Base-by-base conservation (phyloP, 2,329 filamentous ascomycete species). In the Pyrenophora seminiperda region DNA sequence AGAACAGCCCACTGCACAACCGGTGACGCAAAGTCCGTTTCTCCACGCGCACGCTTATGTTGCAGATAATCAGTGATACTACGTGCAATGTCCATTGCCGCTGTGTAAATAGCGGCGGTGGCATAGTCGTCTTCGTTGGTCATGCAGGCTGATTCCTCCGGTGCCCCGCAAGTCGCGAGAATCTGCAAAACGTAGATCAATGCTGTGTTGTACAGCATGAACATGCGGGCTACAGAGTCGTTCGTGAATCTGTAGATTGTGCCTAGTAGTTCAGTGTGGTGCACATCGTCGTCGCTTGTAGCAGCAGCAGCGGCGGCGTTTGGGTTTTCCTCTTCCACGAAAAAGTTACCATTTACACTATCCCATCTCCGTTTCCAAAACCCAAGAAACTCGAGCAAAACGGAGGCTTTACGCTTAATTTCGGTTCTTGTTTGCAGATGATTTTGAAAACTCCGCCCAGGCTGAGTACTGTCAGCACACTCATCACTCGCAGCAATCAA, bases 201-300 rank as follows among this genome's bases (percentile, higher is more conserved):
- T n/a, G 61, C 52, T 11, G 59, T 63, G 38, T 65, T 65, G 45
- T 68, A 69, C 5, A 70, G 47, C 63, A 69, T 66, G 15, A 62
- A 43, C 49, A 60, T 61, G 5, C 50, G 59, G 2, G 61, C 43
- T 3, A 54, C 36, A 5, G 50, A 42, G 1, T 39, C 43, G 29
- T 41, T 44, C 17, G n/a, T 20, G 22, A 59, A 53, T 4, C 38
- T 31, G 30, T 56, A 56, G 2, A 51, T 30, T 5, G 36, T 55
- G 1, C 37, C 24, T 2, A 46, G 22, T 11, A 15, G 13, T 19
- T 7, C 20, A 1, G 44, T n/a, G n/a, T n/a, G n/a, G n/a, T n/a
- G 18, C 7, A 27, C 27, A 2, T 33, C 17, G n/a, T n/a, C n/a
- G n/a, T n/a, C n/a, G n/a, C n/a, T n/a, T 15, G 34, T 7, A 15